Evolutionary conservation across 768 basidiomycete genomes (phyloP), one percentile per base, ranked within the genome.

Genomic region (Cystoderma amianthinum): DNA sequence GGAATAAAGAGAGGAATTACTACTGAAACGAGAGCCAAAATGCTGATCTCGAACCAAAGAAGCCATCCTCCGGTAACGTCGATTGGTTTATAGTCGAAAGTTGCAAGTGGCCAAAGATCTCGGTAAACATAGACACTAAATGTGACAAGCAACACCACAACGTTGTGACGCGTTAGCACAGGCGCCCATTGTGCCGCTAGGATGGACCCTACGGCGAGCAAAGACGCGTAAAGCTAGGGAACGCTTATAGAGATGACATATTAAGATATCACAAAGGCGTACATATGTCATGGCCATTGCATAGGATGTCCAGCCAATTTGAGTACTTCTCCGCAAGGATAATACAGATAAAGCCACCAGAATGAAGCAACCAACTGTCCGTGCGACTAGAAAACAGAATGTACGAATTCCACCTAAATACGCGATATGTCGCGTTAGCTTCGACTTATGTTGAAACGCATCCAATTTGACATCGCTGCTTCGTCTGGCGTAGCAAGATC

Each of bases 41-140:
- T 34, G 4, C 47, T 55, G 13, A 80, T 48, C 47, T 74, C 70
- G 3, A 62, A 47, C 79, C 78, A 82, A 2, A 80, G 57, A 5
- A 72, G 32, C 23, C 44, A 43, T 4, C 75, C 74, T 46, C 72
- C 67, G 0, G 48, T 48, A 3, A 48, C 54, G 48, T 82, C 80
- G 13, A 57, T 45, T 1, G 79, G 75, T 2, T 36, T 17, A 13
- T 68, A 52, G 2, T 61, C 59, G 52, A 59, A 76, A 3, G 73
- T 82, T 12, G 68, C 63, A 3, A 84, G 54, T 10, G 83, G 81
- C 61, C 69, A 79, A 5, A 85, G 38, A 49, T 77, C 71, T 21
- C 80, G 69, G 51, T 76, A 76, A n/a, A 60, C 50, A 52, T 74
- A 84, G 1, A 80, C 63, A 1, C 44, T 45, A 63, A 48, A 62